phyloP scores from a whole-genome alignment of 2,329 filamentous ascomycete genomes.

The Knoxdaviesia proteae region DNA sequence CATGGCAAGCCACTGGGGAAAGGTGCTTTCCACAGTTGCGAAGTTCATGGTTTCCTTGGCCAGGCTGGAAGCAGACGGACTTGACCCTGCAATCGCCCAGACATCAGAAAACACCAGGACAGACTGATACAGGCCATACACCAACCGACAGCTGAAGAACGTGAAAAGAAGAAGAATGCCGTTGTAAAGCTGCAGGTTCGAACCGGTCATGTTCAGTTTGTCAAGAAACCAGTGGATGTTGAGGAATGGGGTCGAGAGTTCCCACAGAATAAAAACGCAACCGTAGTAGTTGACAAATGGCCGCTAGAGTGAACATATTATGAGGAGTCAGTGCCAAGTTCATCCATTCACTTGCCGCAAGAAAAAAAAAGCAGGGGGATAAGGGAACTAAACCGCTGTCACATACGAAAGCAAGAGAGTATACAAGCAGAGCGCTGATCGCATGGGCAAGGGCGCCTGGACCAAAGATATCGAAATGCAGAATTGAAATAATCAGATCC shows the following conservation, averaged over 20 bases:
- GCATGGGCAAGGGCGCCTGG: slow-evolving; percentile 62
- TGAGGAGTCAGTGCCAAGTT: background rate
- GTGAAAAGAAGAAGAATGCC: slow-evolving; percentile 49
- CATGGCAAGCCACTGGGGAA: slow-evolving; percentile 50
- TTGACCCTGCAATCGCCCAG: slow-evolving; percentile 27
- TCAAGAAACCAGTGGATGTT: slow-evolving; percentile 89
- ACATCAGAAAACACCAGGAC: slow-evolving; percentile 50
- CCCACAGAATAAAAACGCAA: slow-evolving; percentile 66
- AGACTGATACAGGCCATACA: slow-evolving; percentile 60
- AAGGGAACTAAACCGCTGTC: background rate
- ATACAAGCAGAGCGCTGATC: slow-evolving; percentile 51
- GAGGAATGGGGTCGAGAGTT: slow-evolving; percentile 65
- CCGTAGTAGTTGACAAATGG: slow-evolving; percentile 75
- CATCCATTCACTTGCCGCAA: background rate
- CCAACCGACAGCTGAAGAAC: slow-evolving; percentile 57
- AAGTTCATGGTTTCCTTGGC: slow-evolving; percentile 17
- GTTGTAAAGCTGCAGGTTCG: slow-evolving; percentile 54
- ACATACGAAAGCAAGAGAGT: slow-evolving; percentile 61
- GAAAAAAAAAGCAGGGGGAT: background rate
- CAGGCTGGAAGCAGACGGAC: slow-evolving; percentile 15
- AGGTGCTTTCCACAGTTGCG: slow-evolving; percentile 22
- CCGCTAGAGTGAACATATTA: slow-evolving; percentile 26
- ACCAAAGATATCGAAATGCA: slow-evolving; percentile 52
- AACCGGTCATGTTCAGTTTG: slow-evolving; percentile 64
- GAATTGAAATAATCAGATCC: slow-evolving; percentile 52